Conservation (phyloP, 1,139 yeast species). For the Suhomyces wounanorum region DNA sequence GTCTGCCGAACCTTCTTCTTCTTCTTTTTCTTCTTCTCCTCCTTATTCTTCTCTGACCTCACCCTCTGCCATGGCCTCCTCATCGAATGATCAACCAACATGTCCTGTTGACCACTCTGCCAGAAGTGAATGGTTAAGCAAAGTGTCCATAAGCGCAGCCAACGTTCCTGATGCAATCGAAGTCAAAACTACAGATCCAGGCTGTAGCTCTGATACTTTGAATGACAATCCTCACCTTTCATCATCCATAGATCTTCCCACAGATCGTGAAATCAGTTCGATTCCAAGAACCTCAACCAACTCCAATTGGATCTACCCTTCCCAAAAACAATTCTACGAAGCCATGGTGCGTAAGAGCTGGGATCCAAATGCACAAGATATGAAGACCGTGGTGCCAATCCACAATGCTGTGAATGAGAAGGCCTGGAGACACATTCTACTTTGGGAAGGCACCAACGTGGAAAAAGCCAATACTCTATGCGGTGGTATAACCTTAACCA, state of each 20-base stretch:
- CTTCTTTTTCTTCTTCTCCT: too few relatives aligned
- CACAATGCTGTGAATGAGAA: slow-evolving; percentile 93
- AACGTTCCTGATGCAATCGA: slow-evolving; percentile 41
- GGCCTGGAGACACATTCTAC: slow-evolving; percentile 82
- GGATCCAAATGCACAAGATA: slow-evolving; percentile 79
- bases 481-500: slow-evolving; percentile 83
- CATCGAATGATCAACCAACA: slow-evolving; percentile 11
- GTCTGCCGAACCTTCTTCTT: not conserved
- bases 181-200: slow-evolving; percentile 22
- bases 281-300: slow-evolving; percentile 75
- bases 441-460: slow-evolving; percentile 75
- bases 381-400: slow-evolving; percentile 89
- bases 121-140: slow-evolving; percentile 25
- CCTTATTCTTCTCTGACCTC: too few relatives aligned
- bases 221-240: slow-evolving; percentile 8
- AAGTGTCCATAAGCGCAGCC: slow-evolving; percentile 33
- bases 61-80: not conserved
- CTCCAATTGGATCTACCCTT: slow-evolving; percentile 89
- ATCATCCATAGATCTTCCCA: slow-evolving; percentile 46
- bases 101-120: slow-evolving; percentile 34
- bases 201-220: slow-evolving; percentile 41
- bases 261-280: slow-evolving; percentile 74
- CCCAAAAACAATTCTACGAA: slow-evolving; percentile 90
- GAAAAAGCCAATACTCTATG: slow-evolving; percentile 54
- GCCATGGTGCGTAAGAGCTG: slow-evolving; percentile 93